Conservation (phyloP, 495 filamentous ascomycete species). For the Aspergillus saccharolyticus region DNA sequence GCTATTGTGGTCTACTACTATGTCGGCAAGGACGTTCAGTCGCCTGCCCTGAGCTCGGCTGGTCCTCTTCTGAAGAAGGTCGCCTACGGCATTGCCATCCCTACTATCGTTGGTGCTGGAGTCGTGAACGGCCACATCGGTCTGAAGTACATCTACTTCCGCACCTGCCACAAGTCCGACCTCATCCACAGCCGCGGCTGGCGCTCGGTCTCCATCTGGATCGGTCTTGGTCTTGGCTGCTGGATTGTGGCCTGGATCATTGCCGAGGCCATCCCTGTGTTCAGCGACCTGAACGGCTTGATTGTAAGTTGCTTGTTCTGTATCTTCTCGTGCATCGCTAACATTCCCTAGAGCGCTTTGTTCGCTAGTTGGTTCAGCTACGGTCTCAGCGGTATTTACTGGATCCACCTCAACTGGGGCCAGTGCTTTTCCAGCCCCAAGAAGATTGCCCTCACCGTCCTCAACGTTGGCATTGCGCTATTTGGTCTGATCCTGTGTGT, state of each 20-base stretch:
- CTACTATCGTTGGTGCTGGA: constrained; percentile 48
- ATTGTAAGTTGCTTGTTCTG: constrained; percentile 26
- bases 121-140: constrained; percentile 59
- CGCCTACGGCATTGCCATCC: constrained; percentile 71
- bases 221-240: constrained; percentile 48
- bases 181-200: constrained; percentile 53
- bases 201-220: constrained; percentile 47
- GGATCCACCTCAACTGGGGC: constrained; percentile 38
- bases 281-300: constrained; percentile 57
- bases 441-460: constrained; percentile 28
- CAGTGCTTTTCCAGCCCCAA: constrained; percentile 27
- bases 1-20: constrained; percentile 60
- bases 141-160: constrained; percentile 61
- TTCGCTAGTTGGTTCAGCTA: constrained; percentile 43
- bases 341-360: constrained; percentile 22
- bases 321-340: background rate
- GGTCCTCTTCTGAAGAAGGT: constrained; percentile 57
- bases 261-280: constrained; percentile 67
- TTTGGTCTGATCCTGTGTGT: constrained; percentile 29
- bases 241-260: constrained; percentile 66
- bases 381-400: constrained; percentile 39
- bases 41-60: constrained; percentile 66
- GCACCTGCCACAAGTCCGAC: constrained; percentile 52
- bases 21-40: constrained; percentile 61
- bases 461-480: constrained; percentile 25